Conservation (phyloP, 306 rosid genomes). For the Senna tora region DNA sequence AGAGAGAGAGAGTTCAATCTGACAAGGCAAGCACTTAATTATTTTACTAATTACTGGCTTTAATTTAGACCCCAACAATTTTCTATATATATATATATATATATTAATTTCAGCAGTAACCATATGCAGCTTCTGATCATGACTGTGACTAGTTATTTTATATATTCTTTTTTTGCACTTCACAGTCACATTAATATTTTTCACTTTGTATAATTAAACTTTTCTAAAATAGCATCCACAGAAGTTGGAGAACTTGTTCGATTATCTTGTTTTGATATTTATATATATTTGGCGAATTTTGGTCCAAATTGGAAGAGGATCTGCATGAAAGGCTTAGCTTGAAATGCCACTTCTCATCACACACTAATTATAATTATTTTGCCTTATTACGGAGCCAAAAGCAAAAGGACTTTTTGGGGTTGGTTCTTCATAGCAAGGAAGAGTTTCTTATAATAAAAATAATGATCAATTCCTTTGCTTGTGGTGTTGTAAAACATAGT, state of each 20-base stretch:
- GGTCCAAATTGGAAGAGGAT: slow-evolving; percentile 35
- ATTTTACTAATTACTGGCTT: no score
- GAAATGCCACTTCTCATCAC: slow-evolving; percentile 29
- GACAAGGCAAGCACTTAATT: slow-evolving; percentile 38
- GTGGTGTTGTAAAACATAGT: no score
- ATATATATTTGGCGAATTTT: slow-evolving; percentile 2
- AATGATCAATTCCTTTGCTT: no score
- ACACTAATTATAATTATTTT: not conserved
- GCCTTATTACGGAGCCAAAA: slow-evolving; percentile 36
- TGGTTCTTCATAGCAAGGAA: slow-evolving; percentile 42
- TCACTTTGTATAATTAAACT: not conserved
- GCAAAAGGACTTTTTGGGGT: slow-evolving; percentile 24
- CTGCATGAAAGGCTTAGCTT: not conserved
- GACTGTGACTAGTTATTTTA: not conserved
- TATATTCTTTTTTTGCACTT: not conserved
- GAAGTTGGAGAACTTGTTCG: slow-evolving; percentile 43
- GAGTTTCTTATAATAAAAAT: slow-evolving; percentile 17
- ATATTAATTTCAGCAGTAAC: no score
- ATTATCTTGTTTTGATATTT: not conserved
- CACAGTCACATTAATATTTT: not conserved
- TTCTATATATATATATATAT: not conserved
- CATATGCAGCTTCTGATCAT: not conserved
- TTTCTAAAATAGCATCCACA: slow-evolving; percentile 19
- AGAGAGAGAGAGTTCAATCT: slow-evolving; percentile 27
- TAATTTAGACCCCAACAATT: no score